Evolutionary conservation across 225 moss, liverwort and hornwort genomes (phyloP).

Genomic region (Physcomitrium patens): DNA sequence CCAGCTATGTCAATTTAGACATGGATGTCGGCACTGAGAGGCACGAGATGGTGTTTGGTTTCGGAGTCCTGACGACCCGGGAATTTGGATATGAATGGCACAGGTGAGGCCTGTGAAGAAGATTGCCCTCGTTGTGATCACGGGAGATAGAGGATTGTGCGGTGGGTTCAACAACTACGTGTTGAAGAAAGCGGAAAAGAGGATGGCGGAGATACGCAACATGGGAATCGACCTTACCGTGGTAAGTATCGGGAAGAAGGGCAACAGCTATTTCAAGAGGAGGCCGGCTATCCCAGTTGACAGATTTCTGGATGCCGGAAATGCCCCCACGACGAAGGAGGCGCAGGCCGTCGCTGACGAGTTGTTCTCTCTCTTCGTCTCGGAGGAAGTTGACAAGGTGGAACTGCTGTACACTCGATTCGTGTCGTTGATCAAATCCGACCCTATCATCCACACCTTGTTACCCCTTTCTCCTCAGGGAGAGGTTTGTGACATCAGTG

Average conservation of each 20-base stretch:
- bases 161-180: too few relatives aligned
- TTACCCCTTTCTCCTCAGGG: constrained; percentile 57
- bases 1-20: too few relatives aligned
- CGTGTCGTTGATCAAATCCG: constrained; percentile 53
- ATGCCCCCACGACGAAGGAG: constrained; percentile 37
- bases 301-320: constrained; percentile 43
- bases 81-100: not conserved
- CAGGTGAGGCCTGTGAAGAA: constrained; percentile 50
- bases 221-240: constrained; percentile 49
- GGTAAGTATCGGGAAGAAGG: constrained; percentile 59
- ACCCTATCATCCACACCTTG: constrained; percentile 30
- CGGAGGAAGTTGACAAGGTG: constrained; percentile 43
- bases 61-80: too few relatives aligned
- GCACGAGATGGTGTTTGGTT: too few relatives aligned
- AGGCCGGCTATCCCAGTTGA: constrained; percentile 47
- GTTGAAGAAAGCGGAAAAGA: constrained; percentile 55
- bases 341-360: constrained; percentile 45
- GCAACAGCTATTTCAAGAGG: constrained; percentile 54
- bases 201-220: constrained; percentile 43
- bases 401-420: constrained; percentile 58
- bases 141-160: too few relatives aligned
- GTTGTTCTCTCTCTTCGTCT: constrained; percentile 56
- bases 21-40: too few relatives aligned
- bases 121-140: constrained; percentile 32
- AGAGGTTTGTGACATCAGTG: constrained; percentile 55